Evolutionary conservation across 257 asterid species (phyloP).

Genomic region (Eucommia ulmoides): DNA sequence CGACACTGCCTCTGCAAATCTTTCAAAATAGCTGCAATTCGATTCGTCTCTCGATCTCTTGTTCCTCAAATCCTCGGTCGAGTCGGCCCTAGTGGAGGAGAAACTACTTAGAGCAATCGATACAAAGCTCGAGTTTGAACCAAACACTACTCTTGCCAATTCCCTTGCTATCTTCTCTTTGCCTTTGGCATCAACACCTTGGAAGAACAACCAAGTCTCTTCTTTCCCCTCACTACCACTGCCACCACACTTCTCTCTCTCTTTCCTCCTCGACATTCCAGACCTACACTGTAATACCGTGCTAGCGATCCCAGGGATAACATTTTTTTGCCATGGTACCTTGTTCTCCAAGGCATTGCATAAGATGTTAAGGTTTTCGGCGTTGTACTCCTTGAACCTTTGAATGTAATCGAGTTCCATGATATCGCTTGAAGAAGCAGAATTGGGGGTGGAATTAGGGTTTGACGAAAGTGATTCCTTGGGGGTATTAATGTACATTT

Average conservation of each 20-base stretch:
- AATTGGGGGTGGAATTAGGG: conserved; percentile 26
- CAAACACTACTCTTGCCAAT: conserved; percentile 60
- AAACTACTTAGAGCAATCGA: conserved; percentile 37
- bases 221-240: conserved; percentile 29
- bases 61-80: conserved; percentile 22
- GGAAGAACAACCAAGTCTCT: conserved; percentile 70
- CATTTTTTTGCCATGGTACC: conserved; percentile 49
- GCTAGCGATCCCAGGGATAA: conserved; percentile 43
- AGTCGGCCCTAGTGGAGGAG: conserved; percentile 14
- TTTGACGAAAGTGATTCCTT: conserved; percentile 10
- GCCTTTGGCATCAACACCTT: conserved; percentile 40
- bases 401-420: conserved; percentile 39
- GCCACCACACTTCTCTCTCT: not conserved
- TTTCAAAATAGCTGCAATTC: conserved; percentile 17
- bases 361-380: conserved; percentile 40
- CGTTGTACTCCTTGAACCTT: conserved; percentile 36
- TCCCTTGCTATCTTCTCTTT: conserved; percentile 58
- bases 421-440: conserved; percentile 48
- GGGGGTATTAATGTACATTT: conserved; percentile 8
- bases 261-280: conserved; percentile 41
- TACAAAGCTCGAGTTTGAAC: conserved; percentile 35
- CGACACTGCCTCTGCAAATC: not conserved
- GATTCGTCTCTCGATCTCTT: conserved; percentile 53
- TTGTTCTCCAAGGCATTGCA: conserved; percentile 58
- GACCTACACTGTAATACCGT: conserved; percentile 69